Conservation (phyloP, 2,329 filamentous ascomycete species). For the Sclerotinia glacialis region DNA sequence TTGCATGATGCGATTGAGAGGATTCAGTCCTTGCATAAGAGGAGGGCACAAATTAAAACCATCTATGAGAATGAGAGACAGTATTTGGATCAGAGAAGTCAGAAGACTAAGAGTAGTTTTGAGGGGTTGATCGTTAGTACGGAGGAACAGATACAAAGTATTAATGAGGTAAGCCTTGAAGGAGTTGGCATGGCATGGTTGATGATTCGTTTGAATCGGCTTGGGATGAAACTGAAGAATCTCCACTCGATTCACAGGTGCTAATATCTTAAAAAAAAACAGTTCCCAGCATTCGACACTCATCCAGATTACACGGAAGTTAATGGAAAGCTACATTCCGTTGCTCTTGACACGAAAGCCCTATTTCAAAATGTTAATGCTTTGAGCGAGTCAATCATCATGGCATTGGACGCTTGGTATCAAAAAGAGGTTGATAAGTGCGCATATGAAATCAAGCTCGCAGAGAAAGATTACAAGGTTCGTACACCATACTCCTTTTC, state of each 20-base stretch:
- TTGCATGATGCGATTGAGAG: conserved; percentile 21
- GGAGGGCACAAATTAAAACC: conserved; percentile 12
- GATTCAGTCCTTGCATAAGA: conserved; percentile 20
- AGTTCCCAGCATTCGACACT: conserved; percentile 23
- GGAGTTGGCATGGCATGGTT: background rate
- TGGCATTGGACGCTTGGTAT: conserved; percentile 21
- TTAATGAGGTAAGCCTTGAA: conserved; percentile 17
- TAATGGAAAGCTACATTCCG: conserved; percentile 20
- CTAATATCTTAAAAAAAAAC: background rate
- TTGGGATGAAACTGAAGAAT: background rate
- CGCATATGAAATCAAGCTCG: conserved; percentile 20
- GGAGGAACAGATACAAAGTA: conserved; percentile 24
- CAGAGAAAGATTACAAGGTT: conserved; percentile 22
- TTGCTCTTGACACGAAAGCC: conserved; percentile 19
- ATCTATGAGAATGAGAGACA: conserved; percentile 22
- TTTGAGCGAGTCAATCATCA: conserved; percentile 19
- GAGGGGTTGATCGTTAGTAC: conserved; percentile 22
- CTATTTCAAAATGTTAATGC: conserved; percentile 21
- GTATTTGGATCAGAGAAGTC: conserved; percentile 19
- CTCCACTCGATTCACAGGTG: background rate
- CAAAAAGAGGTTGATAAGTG: conserved; percentile 20
- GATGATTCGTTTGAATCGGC: too few species aligned
- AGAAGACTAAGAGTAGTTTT: conserved; percentile 21
- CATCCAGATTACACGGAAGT: conserved; percentile 23
- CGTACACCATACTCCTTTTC: background rate